phyloP scores from a whole-genome alignment of 2,329 filamentous ascomycete species.

The Ascochyta lentis region DNA sequence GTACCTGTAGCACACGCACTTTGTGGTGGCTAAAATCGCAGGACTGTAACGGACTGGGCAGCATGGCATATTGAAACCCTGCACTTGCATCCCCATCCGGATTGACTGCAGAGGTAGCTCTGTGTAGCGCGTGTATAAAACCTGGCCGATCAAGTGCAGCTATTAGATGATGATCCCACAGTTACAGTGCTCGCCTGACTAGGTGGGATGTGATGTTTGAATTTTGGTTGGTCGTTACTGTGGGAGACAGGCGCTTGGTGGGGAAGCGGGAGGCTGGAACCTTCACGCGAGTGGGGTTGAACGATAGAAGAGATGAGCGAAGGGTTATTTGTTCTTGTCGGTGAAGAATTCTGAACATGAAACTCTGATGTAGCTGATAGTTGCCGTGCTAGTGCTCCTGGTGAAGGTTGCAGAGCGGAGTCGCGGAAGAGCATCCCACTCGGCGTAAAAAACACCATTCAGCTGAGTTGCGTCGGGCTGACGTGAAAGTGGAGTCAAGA shows the following conservation, averaged over 20 bases:
- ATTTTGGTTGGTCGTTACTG: constrained; percentile 13
- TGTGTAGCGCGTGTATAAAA: constrained; percentile 10
- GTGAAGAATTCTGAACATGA: constrained; percentile 13
- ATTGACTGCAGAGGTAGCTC: constrained; percentile 8
- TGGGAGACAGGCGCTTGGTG: constrained; percentile 17
- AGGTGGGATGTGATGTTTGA: not conserved
- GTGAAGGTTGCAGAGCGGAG: constrained; percentile 14
- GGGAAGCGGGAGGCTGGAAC: constrained; percentile 20
- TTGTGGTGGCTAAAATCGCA: constrained; percentile 27
- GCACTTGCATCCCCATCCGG: constrained; percentile 20
- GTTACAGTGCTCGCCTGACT: constrained; percentile 14
- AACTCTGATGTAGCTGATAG: constrained; percentile 10
- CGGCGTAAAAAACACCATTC: constrained; percentile 11
- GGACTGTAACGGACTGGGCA: constrained; percentile 41
- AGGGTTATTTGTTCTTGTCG: constrained; percentile 9
- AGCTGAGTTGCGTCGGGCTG: constrained; percentile 29
- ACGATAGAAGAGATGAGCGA: not conserved
- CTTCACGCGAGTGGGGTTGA: constrained; percentile 10
- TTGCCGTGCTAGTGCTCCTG: constrained; percentile 9
- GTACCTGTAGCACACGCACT: constrained; percentile 22
- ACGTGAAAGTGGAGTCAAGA: constrained; percentile 22
- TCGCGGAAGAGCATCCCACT: constrained; percentile 12
- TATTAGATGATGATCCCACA: constrained; percentile 14
- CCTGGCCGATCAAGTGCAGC: constrained; percentile 4
- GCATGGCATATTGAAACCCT: constrained; percentile 41